phyloP scores from a whole-genome alignment of 768 basidiomycete genomes.

The Lanmaoa pseudosensibilis region DNA sequence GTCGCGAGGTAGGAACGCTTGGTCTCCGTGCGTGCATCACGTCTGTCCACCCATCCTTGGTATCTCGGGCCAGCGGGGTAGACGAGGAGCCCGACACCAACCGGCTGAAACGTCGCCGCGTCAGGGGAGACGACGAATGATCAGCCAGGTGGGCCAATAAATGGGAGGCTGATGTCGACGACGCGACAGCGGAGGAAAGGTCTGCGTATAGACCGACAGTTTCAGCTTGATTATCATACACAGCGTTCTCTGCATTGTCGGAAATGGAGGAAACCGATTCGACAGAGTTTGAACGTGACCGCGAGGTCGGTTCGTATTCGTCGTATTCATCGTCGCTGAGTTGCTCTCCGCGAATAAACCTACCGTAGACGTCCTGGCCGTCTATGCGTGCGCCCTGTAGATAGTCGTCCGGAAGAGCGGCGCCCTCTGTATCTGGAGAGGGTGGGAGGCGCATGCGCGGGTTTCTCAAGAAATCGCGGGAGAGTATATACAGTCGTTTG shows the following conservation, averaged over 20 bases:
- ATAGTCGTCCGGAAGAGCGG: constrained; percentile 4
- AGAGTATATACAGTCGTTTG: constrained; percentile 19
- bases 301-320: constrained; percentile 32
- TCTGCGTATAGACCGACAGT: constrained; percentile 54
- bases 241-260: constrained; percentile 34
- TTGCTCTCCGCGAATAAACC: constrained; percentile 61
- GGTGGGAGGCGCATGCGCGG: constrained; percentile 9
- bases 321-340: constrained; percentile 51
- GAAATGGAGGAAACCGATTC: constrained; percentile 26
- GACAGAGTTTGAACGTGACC: constrained; percentile 20
- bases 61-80: constrained; percentile 5
- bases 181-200: constrained; percentile 39
- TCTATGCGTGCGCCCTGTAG: constrained; percentile 17
- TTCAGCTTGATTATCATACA: constrained; percentile 37
- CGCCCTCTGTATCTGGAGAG: constrained; percentile 8
- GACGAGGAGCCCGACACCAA: constrained; percentile 32
- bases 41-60: constrained; percentile 28
- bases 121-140: constrained; percentile 46
- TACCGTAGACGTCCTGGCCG: constrained; percentile 47
- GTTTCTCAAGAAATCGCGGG: constrained; percentile 19
- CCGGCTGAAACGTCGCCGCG: constrained; percentile 44
- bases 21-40: constrained; percentile 31
- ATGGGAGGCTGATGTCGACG: constrained; percentile 41
- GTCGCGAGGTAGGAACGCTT: constrained; percentile 18
- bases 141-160: constrained; percentile 56